Evolutionary conservation across 352 stramenopile species (phyloP).

Genomic region (Globisporangium spiculum): DNA sequence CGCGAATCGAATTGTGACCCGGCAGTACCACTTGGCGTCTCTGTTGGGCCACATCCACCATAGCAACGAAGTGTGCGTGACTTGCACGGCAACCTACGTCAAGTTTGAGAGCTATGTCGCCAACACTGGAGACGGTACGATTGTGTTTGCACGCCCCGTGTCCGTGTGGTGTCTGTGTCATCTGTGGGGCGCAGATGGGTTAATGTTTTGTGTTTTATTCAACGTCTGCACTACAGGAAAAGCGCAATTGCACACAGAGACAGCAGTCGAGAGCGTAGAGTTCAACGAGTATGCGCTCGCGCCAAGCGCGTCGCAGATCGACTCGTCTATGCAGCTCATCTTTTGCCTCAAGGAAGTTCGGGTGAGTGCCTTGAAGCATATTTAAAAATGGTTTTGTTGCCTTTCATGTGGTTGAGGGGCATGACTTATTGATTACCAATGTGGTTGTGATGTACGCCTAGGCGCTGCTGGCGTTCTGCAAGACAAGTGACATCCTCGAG

Average conservation of each 20-base stretch:
- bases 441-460: conserved; percentile 5
- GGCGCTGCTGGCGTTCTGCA: conserved; percentile 74
- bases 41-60: conserved; percentile 80
- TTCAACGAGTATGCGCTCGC: conserved; percentile 72
- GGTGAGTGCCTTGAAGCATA: conserved; percentile 24
- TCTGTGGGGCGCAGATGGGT: too few relatives aligned
- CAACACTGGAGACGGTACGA: conserved; percentile 40
- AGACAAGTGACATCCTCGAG: conserved; percentile 71
- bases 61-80: conserved; percentile 75
- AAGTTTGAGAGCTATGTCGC: conserved; percentile 83
- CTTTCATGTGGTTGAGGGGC: neutral
- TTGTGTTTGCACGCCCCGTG: neutral
- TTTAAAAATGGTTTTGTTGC: neutral
- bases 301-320: conserved; percentile 29
- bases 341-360: conserved; percentile 83
- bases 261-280: conserved; percentile 69
- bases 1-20: conserved; percentile 50
- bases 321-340: conserved; percentile 68
- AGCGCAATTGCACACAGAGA: conserved; percentile 80
- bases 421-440: neutral
- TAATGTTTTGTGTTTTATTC: neutral
- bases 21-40: conserved; percentile 73
- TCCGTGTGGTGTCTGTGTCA: neutral
- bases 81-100: conserved; percentile 54
- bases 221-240: conserved; percentile 31